Evolutionary conservation across 805 yeast species (phyloP), one percentile per base, ranked within the genome.

Genomic region (Monosporozyma siamensis): DNA sequence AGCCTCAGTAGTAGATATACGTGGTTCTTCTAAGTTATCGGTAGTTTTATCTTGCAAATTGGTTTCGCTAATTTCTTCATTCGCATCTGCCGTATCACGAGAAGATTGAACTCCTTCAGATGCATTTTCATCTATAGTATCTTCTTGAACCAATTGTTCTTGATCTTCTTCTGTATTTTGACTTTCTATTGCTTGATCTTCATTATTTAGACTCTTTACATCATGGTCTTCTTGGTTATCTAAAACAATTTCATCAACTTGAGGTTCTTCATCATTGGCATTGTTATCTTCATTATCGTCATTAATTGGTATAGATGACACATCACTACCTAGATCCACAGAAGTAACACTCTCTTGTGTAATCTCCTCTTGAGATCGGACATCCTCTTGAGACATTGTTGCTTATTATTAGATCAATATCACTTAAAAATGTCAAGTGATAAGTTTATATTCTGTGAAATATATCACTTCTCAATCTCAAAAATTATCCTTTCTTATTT

Each of bases 101-200:
- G n/a, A n/a, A n/a, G n/a, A n/a, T n/a, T n/a, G n/a, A n/a, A n/a
- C n/a, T n/a, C n/a, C n/a, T 29, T 29, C 32, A 29, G 12, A 54
- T 22, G 55, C 61, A 40, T 62, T 56, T 18, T 54, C 55, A 24
- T 54, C 57, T 5, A 38, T 11, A 37, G 26, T 34, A 20, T 43
- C 48, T 29, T 34, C 44, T n/a, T 32, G 41, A 17, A 21, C 36
- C 12, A 24, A n/a, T 23, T 35, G 40, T 26, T 26, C 41, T 14
- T 30, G 27, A 12, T 35, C 29, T 14, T 37, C 41, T 27, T 38
- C 29, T 15, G 20, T 38, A n/a, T n/a, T n/a, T n/a, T n/a, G n/a
- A n/a, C n/a, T n/a, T n/a, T n/a, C n/a, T n/a, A n/a, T n/a, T n/a
- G n/a, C n/a, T 3, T 25, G 17, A 22, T 30, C 30, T 7, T 40